Base-by-base conservation (phyloP, 352 stramenopile species). In the Phytophthora sojae region DNA sequence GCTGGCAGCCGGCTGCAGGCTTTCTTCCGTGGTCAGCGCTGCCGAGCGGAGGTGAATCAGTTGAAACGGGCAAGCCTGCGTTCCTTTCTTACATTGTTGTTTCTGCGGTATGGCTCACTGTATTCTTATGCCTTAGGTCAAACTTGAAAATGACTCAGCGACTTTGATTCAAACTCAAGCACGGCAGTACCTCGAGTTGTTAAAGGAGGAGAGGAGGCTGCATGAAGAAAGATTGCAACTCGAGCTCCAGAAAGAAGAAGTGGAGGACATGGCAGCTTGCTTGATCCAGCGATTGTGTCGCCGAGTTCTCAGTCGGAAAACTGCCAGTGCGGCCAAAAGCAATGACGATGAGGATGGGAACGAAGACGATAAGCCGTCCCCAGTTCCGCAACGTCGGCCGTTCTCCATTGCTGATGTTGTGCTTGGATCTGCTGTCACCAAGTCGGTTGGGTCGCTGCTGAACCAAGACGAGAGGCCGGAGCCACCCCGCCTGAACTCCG, bases 221-320 rank as follows among this genome's bases (percentile, higher is more conserved):
- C 56, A 67, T 23, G 74, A 78, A 14, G 23, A 68, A 6, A 61
- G 45, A 50, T 11, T 63, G 17, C 51, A 69, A n/a, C 37, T 79
- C 2, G 54, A 66, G 17, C 44, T 72, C 15, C 73, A 85, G 57
- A 80, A 64, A 61, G 37, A 69, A 57, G 79, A 86, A 17, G 69
- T 83, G 14, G 79, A 83, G 26, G 62, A 82, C 55, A 73, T 85
- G 56, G 81, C 81, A 1, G 81, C 67, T 29, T 81, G 65, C 45
- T 30, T 78, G 25, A 83, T 87, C 30, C 81, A 89, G 54, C 64
- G 73, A 53, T 37, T 76, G 12, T 88, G 77, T 51, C 64, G 74
- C 35, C 64, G 63, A 56, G 61, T 15, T 15, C 45, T 69, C 6
- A 39, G 56, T 37, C 57, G 35, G 39, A 60, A 30, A 29, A n/a